Conservation (phyloP, 805 yeast species). For the Wickerhamomyces pijperi region DNA sequence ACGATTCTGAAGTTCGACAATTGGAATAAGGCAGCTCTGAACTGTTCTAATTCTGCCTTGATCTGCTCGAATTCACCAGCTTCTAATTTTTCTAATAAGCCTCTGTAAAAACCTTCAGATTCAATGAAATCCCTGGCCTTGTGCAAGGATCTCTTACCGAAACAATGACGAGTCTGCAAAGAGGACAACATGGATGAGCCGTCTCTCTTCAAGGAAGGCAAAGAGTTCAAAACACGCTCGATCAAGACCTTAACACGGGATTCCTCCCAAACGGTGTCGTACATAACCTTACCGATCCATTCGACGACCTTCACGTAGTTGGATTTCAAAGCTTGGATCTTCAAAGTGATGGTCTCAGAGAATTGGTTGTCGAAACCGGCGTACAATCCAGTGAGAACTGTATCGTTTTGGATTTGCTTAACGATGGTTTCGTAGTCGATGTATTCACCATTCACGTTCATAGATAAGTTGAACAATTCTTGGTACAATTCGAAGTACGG, state of each 20-base stretch:
- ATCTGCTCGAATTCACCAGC: slow-evolving; percentile 41
- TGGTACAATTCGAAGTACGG: slow-evolving; percentile 57
- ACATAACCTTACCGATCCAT: slow-evolving; percentile 65
- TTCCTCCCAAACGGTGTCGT: slow-evolving; percentile 59
- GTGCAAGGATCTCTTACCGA: slow-evolving; percentile 49
- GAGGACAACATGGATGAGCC: slow-evolving; percentile 52
- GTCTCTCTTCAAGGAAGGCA: slow-evolving; percentile 30
- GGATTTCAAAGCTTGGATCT: slow-evolving; percentile 45
- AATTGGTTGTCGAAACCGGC: slow-evolving; percentile 49
- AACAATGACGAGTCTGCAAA: slow-evolving; percentile 39
- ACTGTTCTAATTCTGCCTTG: slow-evolving; percentile 35
- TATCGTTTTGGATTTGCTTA: slow-evolving; percentile 58
- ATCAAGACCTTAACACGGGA: slow-evolving; percentile 53
- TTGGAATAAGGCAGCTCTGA: slow-evolving; percentile 41
- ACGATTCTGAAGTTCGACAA: slow-evolving; percentile 54
- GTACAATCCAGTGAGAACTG: slow-evolving; percentile 46
- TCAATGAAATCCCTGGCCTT: slow-evolving; percentile 55
- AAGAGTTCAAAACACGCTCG: slow-evolving; percentile 28
- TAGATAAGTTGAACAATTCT: slow-evolving; percentile 64
- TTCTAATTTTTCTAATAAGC: slow-evolving; percentile 36
- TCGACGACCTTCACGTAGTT: slow-evolving; percentile 61
- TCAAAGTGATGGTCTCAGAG: slow-evolving; percentile 55
- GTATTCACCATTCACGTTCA: slow-evolving; percentile 47
- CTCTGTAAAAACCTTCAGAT: slow-evolving; percentile 47
- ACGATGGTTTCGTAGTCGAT: slow-evolving; percentile 72